These are phyloP conservation scores for Dissoconium aciculare DNA, from an alignment of 2,329 filamentous ascomycete genomes.

Conservation along the genomic window DNA sequence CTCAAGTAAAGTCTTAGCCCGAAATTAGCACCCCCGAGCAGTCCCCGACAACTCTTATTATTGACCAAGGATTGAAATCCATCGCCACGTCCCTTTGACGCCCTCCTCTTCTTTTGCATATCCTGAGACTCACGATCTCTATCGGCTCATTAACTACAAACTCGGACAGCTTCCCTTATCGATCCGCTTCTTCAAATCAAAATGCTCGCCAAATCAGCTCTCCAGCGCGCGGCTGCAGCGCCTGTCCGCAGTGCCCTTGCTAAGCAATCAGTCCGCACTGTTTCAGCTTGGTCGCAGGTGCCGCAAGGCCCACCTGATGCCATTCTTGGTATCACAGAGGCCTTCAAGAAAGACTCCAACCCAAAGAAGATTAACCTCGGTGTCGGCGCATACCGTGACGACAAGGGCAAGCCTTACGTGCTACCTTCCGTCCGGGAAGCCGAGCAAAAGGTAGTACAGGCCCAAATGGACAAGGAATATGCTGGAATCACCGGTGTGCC, in stretches of 20 bases:
- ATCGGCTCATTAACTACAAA: no score
- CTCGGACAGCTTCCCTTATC: no score
- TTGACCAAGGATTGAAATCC: no score
- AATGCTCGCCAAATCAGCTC: conserved; percentile 20
- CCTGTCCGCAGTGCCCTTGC: conserved; percentile 13
- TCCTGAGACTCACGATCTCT: no score
- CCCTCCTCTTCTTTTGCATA: no score
- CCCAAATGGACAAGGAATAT: conserved; percentile 87
- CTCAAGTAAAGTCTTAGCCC: no score
- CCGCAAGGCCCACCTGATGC: conserved; percentile 84
- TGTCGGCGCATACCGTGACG: conserved; percentile 97
- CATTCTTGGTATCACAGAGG: conserved; percentile 77
- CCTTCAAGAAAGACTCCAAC: conserved; percentile 93
- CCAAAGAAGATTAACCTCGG: conserved; percentile 95
- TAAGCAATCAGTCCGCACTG: conserved; percentile 39
- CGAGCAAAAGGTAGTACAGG: conserved; percentile 69
- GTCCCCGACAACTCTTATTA: no score
- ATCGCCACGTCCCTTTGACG: no score
- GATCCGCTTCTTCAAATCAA: no score
- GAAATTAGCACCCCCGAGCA: no score
- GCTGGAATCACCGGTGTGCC: conserved; percentile 93
- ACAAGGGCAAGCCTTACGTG: conserved; percentile 95
- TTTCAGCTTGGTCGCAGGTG: conserved; percentile 80
- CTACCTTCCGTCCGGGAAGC: conserved; percentile 83
- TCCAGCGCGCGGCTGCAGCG: conserved; percentile 19